Percentiles rank a stretch among this genome's conserved stretches.
phyloP scores from a whole-genome alignment of 208 protist genomes.

The Acanthamoeba lenticulata region DNA sequence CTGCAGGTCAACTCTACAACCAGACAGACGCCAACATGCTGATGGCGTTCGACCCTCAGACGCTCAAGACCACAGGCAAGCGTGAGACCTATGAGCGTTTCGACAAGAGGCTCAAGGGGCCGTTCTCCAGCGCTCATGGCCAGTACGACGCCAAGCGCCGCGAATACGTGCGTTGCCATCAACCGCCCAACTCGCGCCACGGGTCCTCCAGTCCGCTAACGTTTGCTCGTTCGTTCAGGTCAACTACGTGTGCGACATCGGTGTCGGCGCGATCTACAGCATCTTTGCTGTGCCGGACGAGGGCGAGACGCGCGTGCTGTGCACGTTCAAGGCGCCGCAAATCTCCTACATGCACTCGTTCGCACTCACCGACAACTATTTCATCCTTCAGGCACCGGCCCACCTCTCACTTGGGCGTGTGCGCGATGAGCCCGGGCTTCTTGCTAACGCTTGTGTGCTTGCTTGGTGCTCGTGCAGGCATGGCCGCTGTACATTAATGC shows the following conservation, averaged over 20 bases:
- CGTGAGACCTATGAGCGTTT: background rate
- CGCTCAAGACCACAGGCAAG: background rate
- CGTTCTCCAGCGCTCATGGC: background rate
- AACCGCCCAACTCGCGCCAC: too few species aligned
- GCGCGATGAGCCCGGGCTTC: too few species aligned
- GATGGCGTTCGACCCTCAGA: background rate
- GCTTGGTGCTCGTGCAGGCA: background rate
- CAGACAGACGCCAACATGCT: constrained; percentile 27
- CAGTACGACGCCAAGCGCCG: background rate
- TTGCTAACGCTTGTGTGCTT: background rate
- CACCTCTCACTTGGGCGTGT: background rate
- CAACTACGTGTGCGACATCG: background rate
- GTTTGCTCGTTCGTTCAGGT: background rate
- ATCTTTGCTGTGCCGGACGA: background rate
- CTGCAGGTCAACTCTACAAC: constrained; percentile 24
- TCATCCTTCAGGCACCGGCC: background rate
- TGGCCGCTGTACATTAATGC: background rate
- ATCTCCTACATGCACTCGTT: constrained; percentile 43
- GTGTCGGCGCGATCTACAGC: background rate
- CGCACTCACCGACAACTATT: background rate
- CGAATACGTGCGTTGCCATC: constrained; percentile 21
- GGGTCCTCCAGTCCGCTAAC: background rate
- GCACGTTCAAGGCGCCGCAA: background rate
- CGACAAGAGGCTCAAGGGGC: background rate
- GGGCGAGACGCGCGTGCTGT: background rate